Base-by-base conservation (phyloP, 1,284 basidiomycete species). In the Leccinum colubrinum region DNA sequence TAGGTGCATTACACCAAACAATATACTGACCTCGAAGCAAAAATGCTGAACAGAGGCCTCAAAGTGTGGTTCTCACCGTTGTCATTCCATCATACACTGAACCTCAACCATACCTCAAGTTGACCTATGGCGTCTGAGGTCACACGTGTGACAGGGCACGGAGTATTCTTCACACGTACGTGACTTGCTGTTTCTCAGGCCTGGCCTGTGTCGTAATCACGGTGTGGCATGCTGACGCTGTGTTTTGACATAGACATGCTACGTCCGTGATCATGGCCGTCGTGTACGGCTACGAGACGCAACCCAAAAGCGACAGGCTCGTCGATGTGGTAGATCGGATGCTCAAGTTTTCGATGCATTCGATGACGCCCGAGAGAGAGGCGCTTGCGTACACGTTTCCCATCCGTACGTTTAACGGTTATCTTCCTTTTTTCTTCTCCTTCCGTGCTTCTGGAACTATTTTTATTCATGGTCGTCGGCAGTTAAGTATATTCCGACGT, bases 401-500 rank as follows among this genome's bases (percentile, higher is more conserved):
- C 12, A 54, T 61, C 35, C 20, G 60, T 59, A 25, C 15, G 57
- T 56, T 11, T 5, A 2, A 17, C 27, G 25, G 6, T 8, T 43
- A 17, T 12, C 6, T 35, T 43, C 9, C 7, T 41, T 41, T 41
- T 41, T 41, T n/a, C n/a, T n/a, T 43, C 8, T n/a, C 8, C 41
- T 43, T 43, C 41, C 41, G n/a, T 0, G 41, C 25, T 27, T 52
- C 3, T 30, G 15, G 17, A 37, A 15, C 20, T 9, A 35, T 6
- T 12, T 37, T 25, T 27, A 41, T 56, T 43, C n/a, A 30, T 56
- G 37, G 22, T 27, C 9, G 4, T 39, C 22, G 41, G 54, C 46
- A 61, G 60, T 61, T 7, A 59, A 61, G 51, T 61, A 61, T 17
- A 61, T 61, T 51, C 60, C 60, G 9, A 61, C 60, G 5, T 61